Percentiles rank a stretch among this genome's conserved stretches.
phyloP scores from a whole-genome alignment of 2,329 filamentous ascomycete species.

The Botrytis pseudocinerea region DNA sequence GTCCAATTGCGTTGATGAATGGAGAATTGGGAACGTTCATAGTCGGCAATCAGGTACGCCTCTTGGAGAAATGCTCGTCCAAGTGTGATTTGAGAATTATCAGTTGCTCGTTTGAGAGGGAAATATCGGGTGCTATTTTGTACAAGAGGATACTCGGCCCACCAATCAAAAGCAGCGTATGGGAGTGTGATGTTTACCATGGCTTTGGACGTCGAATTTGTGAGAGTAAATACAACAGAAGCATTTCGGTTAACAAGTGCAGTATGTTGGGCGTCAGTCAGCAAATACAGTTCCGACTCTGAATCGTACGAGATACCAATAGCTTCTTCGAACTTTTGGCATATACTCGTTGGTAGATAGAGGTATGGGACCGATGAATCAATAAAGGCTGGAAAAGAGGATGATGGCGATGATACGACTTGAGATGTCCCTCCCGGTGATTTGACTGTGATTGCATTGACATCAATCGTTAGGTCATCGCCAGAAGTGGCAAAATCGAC shows the following conservation, averaged over 20 bases:
- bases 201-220: conserved; percentile 37
- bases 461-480: conserved; percentile 43
- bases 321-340: conserved; percentile 42
- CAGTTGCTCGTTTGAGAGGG: conserved; percentile 42
- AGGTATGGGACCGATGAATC: conserved; percentile 46
- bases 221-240: conserved; percentile 43
- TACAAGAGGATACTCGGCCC: conserved; percentile 41
- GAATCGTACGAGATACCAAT: conserved; percentile 43
- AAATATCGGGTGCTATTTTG: conserved; percentile 42
- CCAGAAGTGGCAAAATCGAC: conserved; percentile 43
- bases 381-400: conserved; percentile 36
- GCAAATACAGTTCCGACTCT: conserved; percentile 42
- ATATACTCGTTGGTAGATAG: conserved; percentile 43
- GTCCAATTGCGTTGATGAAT: conserved; percentile 39
- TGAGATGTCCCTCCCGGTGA: conserved; percentile 26
- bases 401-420: conserved; percentile 24
- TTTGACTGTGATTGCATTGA: conserved; percentile 41
- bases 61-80: conserved; percentile 47
- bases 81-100: conserved; percentile 42
- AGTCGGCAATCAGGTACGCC: conserved; percentile 43
- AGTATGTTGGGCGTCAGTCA: conserved; percentile 37
- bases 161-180: conserved; percentile 44
- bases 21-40: conserved; percentile 46
- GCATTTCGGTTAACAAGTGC: conserved; percentile 38
- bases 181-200: conserved; percentile 43